Base-by-base conservation (phyloP, 768 basidiomycete genomes). In the Podaxis rugospora region DNA sequence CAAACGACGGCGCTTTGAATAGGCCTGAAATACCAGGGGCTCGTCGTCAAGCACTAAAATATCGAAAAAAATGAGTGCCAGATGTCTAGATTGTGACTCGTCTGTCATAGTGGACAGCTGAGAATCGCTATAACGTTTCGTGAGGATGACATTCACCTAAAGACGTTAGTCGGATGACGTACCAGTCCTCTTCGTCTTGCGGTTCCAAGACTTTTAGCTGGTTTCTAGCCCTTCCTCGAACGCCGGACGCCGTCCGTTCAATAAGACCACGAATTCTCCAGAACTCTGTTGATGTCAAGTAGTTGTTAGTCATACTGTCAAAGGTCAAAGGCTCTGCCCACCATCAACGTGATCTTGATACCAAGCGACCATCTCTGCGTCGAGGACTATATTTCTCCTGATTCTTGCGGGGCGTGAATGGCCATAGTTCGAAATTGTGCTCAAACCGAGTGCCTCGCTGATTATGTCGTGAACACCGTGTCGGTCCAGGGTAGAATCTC, bases 341-440 rank as follows among this genome's bases (percentile, higher is more conserved):
- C 93, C 93, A 65, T 93, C 93, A 53, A 96, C 84, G 25, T 76
- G 68, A 9, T 76, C 71, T 27, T 87, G 88, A 39, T 89, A 82
- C 70, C 83, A 96, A 0, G 91, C 88, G 4, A 96, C 88, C 87
- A 96, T 92, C 72, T 98, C 95, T 1, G 93, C 94, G 68, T 98
- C 95, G 0, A 83, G 67, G 39, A 86, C 80, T 39, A 85, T 66
- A 64, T 80, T 79, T 54, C 74, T 68, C 53, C 69, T 74, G 28
- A 79, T 70, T 27, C 13, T 68, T 64, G 55, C 16, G 32, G 11
- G 36, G 35, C 25, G 47, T 49, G 35, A 37, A 21, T 14, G 27
- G 37, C 39, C 54, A 36, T 40, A 63, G 57, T 4, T 32, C 32
- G 59, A 44, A 40, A 52, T 14, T 9, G 37, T 57, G 3, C 63